Evolutionary conservation across 306 rosid genomes (phyloP), one percentile per base, ranked within the genome.

Genomic region (Ceratonia siliqua): DNA sequence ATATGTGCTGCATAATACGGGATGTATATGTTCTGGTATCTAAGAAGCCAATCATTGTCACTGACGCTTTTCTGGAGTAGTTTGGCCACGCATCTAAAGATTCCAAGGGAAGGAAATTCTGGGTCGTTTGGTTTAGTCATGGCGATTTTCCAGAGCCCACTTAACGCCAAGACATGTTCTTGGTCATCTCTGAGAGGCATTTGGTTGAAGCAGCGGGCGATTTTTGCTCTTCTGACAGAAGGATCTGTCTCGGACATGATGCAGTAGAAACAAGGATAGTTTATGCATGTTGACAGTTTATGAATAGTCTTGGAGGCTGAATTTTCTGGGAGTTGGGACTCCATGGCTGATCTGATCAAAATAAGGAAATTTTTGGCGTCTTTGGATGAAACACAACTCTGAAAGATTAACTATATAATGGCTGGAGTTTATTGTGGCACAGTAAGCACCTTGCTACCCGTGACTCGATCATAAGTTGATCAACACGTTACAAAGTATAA

Each of bases 1-100:
- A 88, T 78, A 73, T 90, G 93, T 0, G 96, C 90, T 65, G 96
- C 93, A 68, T 88, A 90, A 68, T 90, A 88, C 33, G 96, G 93
- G 69, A 85, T 79, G 38, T 86, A 88, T 36, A 86, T 73, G 57
- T 88, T 90, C 75, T 90, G 93, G 56, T 77, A 38, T 22, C 70
- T 81, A 5, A 79, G 75, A 17, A 86, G 86, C 96, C 96, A 90
- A 50, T 73, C 58, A 52, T 65, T 61, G 77, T 84, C 78, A 1
- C 21, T 78, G 43, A 88, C 9, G 1, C 87, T 87, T 78, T 81
- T 88, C 43, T 49, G 69, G 57, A 88, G 85, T 3, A 90, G 89
- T 69, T 78, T 85, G 22, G 79, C 88, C 91, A 90, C 85, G 75
- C 87, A 88, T 65, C 81, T 78, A 14, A 90, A 90, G 27, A 90